phyloP scores from a whole-genome alignment of 768 basidiomycete species.

The Terana coerulea region DNA sequence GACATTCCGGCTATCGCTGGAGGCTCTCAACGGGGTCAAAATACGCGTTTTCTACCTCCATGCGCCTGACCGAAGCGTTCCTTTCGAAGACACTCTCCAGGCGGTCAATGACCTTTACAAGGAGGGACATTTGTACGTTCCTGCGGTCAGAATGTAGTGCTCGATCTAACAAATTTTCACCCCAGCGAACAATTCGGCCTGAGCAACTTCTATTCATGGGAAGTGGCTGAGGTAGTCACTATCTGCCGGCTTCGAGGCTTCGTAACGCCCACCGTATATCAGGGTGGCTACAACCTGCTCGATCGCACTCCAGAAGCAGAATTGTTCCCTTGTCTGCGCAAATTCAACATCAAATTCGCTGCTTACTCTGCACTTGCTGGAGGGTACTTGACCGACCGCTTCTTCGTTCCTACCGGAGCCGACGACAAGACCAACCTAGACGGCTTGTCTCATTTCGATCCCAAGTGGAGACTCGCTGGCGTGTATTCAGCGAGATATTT shows the following conservation, averaged over 20 bases:
- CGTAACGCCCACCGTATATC: background rate
- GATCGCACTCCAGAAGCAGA: constrained; percentile 38
- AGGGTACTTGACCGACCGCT: constrained; percentile 56
- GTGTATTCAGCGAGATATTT: background rate
- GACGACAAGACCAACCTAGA: background rate
- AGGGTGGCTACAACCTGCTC: constrained; percentile 1
- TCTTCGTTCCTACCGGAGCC: constrained; percentile 25
- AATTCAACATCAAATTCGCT: constrained; percentile 53
- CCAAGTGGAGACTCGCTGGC: constrained; percentile 25
- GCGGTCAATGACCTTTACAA: constrained; percentile 42
- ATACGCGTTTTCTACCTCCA: constrained; percentile 57
- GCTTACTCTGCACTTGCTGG: constrained; percentile 58
- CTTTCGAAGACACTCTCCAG: constrained; percentile 49
- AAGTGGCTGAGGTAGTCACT: constrained; percentile 2
- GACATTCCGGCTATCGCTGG: constrained; percentile 45
- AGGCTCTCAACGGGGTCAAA: constrained; percentile 41
- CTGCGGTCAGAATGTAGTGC: background rate
- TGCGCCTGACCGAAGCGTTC: constrained; percentile 53
- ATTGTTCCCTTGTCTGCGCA: constrained; percentile 52
- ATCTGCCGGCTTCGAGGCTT: background rate
- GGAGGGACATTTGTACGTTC: constrained; percentile 50
- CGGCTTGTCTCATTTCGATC: background rate
- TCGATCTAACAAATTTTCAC: background rate
- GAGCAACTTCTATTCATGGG: constrained; percentile 3
- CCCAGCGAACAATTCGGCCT: constrained; percentile 40